Base-by-base conservation (phyloP, 768 basidiomycete genomes). In the Neoboletus brunneissimus region DNA sequence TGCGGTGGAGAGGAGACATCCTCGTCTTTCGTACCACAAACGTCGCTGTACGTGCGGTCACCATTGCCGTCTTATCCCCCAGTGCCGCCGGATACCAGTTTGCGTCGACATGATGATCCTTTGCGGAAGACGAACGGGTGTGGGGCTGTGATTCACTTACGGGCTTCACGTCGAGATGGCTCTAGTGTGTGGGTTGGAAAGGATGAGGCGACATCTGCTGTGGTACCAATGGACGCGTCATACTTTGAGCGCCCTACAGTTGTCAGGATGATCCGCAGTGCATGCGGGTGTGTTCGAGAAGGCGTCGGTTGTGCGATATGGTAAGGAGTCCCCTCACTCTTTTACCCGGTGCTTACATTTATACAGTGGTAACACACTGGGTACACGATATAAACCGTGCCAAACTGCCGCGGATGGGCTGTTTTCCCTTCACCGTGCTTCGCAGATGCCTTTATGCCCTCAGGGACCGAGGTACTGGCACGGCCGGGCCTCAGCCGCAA, bases 221-320 rank as follows among this genome's bases (percentile, higher is more conserved):
- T 89, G 31, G 77, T 85, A 12, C 73, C 76, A 3, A 74, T 89
- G 62, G 82, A 86, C 55, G 62, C 81, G 6, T 70, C 68, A 12
- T 88, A 88, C 69, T 85, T 88, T 66, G 81, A 83, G 59, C 70
- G 77, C 34, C 60, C 72, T 13, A 72, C 76, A 15, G 73, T 79
- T 18, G 76, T 79, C 38, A 78, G 78, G 67, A 79, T 82, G 67
- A 73, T 80, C 54, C 75, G 74, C 57, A 82, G 79, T 58, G 72
- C 81, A 3, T 89, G 87, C 60, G 86, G 87, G 15, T 89, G 87
- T 62, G 67, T 83, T 38, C 78, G 83, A 34, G 85, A 88, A 67
- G 86, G 85, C 6, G 75, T 89, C 11, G 87, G 84, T 20, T 89
- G 87, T 71, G 76, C 79, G 3, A 76, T 76, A 44, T 87, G 84